Conservation (phyloP, 345 rosid species). For the Salix purpurea region DNA sequence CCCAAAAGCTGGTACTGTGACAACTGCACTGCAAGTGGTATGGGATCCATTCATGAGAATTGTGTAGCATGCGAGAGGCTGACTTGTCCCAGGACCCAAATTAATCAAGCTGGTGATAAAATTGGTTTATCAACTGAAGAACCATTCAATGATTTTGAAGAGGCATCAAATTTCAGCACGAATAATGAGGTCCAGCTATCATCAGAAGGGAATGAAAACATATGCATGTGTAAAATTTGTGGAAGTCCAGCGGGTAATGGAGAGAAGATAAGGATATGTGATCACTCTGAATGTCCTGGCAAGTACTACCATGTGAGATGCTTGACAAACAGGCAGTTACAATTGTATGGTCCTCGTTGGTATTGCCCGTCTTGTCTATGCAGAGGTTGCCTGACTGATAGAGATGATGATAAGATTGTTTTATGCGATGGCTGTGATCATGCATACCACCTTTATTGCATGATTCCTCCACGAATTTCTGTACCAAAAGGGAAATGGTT, state of each 20-base stretch:
- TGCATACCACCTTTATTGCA: constrained; percentile 83
- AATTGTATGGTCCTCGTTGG: constrained; percentile 61
- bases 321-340: constrained; percentile 59
- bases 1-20: constrained; percentile 71
- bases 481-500: constrained; percentile 78
- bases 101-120: constrained; percentile 27
- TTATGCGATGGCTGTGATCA: constrained; percentile 90
- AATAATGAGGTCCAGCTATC: constrained; percentile 27
- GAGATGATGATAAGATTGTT: constrained; percentile 71
- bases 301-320: constrained; percentile 79
- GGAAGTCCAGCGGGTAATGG: constrained; percentile 39
- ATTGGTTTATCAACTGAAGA: constrained; percentile 27
- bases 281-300: constrained; percentile 53
- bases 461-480: constrained; percentile 53
- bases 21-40: constrained; percentile 53
- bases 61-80: constrained; percentile 71
- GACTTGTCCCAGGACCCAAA: constrained; percentile 34
- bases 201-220: constrained; percentile 14
- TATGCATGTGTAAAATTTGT: constrained; percentile 52
- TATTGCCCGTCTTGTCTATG: constrained; percentile 94
- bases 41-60: constrained; percentile 62
- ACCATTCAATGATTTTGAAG: constrained; percentile 30
- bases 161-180: constrained; percentile 38
- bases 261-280: constrained; percentile 51
- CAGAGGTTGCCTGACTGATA: constrained; percentile 65